Evolutionary conservation across 208 protist species (phyloP), one percentile per base, ranked within the genome.

Genomic region (Leishmania braziliensis): DNA sequence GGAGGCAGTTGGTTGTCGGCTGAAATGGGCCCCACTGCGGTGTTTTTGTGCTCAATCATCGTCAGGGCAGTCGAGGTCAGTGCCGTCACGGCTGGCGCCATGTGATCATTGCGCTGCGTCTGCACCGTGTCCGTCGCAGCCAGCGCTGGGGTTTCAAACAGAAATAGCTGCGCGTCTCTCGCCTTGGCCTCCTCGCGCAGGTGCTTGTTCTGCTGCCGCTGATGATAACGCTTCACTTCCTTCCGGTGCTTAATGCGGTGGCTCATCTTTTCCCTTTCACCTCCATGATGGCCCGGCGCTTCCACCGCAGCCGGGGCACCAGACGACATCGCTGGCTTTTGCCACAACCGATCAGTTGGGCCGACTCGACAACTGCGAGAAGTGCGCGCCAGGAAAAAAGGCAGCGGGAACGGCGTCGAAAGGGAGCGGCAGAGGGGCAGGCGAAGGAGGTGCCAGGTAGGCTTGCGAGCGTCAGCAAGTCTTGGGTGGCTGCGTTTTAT

Each of bases 221-320:
- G 88, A 18, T 89, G 79, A 84, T 94, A 95, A 29, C 89, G 88
- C 74, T 93, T 95, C n/a, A 97, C 92, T 66, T 93, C 89, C 33
- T 89, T 88, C 0, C 93, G 85, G 81, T 95, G 93, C 74, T 93
- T 88, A 10, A 86, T 85, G 56, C 92, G 88, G 77, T 83, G 79
- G 23, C 46, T 79, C 50, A 39, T 23, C 73, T 77, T 43, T 77
- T 29, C 4, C 50, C 3, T 18, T 2, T 53, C 54, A n/a, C 6
- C 33, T 1, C 46, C 69, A 36, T 54, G 26, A 53, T 54, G 26
- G 48, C 46, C 10, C 3, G 2, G 69, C 26, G 36, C 26, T 16
- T 53, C 39, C 9, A 18, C 46, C 26, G 8, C 46, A 73, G 69
- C 5, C 29, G 46, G 46, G 20, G 69, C 69, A 73, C 39, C 26